Conservation (phyloP, 139 green algal genomes). For the Coelastrella sp. region DNA sequence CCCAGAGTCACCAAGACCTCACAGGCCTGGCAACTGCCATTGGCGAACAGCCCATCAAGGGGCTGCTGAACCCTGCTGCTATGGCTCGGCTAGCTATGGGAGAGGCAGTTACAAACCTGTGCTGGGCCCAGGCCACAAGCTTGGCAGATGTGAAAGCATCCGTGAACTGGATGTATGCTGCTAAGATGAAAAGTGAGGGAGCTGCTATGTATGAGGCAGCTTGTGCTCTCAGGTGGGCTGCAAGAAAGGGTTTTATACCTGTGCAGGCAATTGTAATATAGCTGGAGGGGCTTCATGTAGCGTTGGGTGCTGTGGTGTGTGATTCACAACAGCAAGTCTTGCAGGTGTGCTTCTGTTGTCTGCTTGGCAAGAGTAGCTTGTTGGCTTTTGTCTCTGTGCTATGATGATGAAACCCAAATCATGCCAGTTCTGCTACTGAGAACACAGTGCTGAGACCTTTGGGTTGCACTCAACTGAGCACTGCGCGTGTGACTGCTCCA, state of each 20-base stretch:
- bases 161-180: constrained; percentile 99
- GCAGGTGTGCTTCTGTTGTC: not conserved
- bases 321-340: not conserved
- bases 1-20: constrained; percentile 82
- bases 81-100: constrained; percentile 96
- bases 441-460: constrained; percentile 46
- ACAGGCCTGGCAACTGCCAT: constrained; percentile 94
- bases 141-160: constrained; percentile 93
- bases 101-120: constrained; percentile 97
- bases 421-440: constrained; percentile 66
- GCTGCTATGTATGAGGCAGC: constrained; percentile 97
- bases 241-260: not conserved
- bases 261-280: not conserved
- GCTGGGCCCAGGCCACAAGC: constrained; percentile 68
- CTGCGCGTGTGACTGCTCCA: not conserved
- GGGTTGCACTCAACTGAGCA: constrained; percentile 45
- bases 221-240: constrained; percentile 68
- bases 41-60: constrained; percentile 97
- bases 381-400: constrained; percentile 30
- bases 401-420: constrained; percentile 57
- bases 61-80: constrained; percentile 89
- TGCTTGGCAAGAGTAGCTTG: not conserved
- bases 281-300: not conserved
- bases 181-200: constrained; percentile 97
- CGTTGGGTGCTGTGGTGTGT: not conserved